Percentiles rank a stretch among this genome's conserved stretches.
phyloP scores from a whole-genome alignment of 257 asterid species.

The Solanum gandarillasii region DNA sequence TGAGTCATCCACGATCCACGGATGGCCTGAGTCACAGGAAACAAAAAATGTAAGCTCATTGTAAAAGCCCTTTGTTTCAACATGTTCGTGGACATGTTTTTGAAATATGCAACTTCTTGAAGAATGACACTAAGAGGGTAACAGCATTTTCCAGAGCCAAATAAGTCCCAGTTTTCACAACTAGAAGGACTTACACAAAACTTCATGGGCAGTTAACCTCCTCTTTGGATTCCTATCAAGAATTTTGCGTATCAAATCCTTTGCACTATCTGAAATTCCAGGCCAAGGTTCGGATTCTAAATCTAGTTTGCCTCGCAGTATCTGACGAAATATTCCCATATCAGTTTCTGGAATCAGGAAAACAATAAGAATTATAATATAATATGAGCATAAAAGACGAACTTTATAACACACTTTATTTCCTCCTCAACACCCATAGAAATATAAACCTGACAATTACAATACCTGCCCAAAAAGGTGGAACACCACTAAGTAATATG shows the following conservation, averaged over 20 bases:
- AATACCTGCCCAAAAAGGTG: constrained; percentile 93
- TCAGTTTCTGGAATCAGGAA: constrained; percentile 65
- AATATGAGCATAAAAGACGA: background rate
- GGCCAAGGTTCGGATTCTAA: constrained; percentile 96
- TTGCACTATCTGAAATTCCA: constrained; percentile 65
- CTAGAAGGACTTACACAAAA: constrained; percentile 48
- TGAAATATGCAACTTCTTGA: background rate
- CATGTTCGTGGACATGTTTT: background rate
- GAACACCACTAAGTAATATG: constrained; percentile 90
- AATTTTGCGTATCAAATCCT: constrained; percentile 81
- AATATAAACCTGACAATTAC: background rate
- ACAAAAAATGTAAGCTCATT: background rate
- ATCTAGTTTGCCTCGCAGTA: constrained; percentile 62
- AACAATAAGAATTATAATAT: background rate
- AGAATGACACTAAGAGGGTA: background rate
- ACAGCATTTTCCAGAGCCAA: background rate
- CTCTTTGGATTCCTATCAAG: constrained; percentile 71
- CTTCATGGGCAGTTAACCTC: constrained; percentile 88
- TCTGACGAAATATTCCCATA: constrained; percentile 95
- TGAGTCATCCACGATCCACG: constrained; percentile 89
- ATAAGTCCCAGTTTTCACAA: background rate
- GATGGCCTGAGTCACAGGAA: constrained; percentile 52
- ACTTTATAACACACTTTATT: background rate
- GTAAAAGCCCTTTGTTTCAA: background rate
- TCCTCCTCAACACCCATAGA: background rate